Conservation (phyloP, 352 stramenopile genomes). For the Phytophthora brassicae region DNA sequence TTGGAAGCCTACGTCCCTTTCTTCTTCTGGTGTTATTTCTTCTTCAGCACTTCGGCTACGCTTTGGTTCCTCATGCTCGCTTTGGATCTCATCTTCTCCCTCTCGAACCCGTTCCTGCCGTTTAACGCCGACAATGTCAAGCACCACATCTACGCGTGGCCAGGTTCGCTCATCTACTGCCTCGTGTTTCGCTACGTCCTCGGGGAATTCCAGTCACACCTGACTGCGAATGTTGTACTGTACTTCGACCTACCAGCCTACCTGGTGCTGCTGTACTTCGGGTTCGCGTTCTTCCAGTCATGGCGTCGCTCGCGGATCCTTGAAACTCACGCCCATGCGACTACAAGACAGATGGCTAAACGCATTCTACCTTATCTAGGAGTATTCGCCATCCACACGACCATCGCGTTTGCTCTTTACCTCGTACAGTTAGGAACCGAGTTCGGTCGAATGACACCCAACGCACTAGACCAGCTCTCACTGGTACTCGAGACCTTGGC, state of each 20-base stretch:
- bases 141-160: constrained; percentile 84
- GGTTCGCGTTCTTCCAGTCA: constrained; percentile 50
- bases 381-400: constrained; percentile 59
- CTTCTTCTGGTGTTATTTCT: constrained; percentile 86
- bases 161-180: constrained; percentile 64
- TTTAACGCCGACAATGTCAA: constrained; percentile 88
- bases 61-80: constrained; percentile 88
- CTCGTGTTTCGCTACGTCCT: constrained; percentile 71
- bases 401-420: constrained; percentile 56
- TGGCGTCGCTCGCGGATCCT: constrained; percentile 73
- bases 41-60: constrained; percentile 76
- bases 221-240: constrained; percentile 55
- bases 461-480: constrained; percentile 71
- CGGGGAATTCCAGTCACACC: constrained; percentile 20
- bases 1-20: constrained; percentile 60
- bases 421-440: constrained; percentile 38
- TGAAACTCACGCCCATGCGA: constrained; percentile 74
- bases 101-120: constrained; percentile 85
- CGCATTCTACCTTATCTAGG: constrained; percentile 79
- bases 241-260: constrained; percentile 74
- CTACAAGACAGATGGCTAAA: constrained; percentile 82
- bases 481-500: constrained; percentile 68
- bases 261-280: constrained; percentile 71
- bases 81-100: constrained; percentile 84
- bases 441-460: constrained; percentile 44